Conservation (phyloP, 345 rosid genomes). For the Dipteronia dyeriana region DNA sequence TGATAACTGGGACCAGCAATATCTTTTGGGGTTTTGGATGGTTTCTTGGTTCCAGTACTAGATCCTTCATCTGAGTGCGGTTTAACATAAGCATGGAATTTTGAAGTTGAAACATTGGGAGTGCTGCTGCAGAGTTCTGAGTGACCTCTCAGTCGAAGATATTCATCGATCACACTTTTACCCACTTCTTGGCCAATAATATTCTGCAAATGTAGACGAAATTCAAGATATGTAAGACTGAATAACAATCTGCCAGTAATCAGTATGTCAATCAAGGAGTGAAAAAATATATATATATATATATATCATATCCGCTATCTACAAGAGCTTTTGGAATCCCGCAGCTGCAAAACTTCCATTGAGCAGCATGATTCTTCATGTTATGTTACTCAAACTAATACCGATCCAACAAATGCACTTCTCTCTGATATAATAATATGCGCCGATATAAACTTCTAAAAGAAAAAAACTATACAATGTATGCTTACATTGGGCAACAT, state of each 20-base stretch:
- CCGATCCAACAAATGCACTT: background rate
- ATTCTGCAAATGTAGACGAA: slow-evolving; percentile 50
- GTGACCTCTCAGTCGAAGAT: slow-evolving; percentile 70
- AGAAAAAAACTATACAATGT: background rate
- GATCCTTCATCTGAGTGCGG: slow-evolving; percentile 55
- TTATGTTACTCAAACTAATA: background rate
- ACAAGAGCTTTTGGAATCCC: background rate
- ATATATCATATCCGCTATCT: background rate
- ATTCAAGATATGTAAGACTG: slow-evolving; percentile 2
- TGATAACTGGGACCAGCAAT: slow-evolving; percentile 34
- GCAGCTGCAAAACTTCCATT: background rate
- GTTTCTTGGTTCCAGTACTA: slow-evolving; percentile 51
- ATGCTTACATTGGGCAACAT: background rate
- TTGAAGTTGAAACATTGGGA: slow-evolving; percentile 44
- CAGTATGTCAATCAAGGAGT: background rate
- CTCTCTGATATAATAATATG: background rate
- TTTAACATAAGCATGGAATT: slow-evolving; percentile 73
- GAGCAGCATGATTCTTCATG: background rate
- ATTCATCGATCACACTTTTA: slow-evolving; percentile 67
- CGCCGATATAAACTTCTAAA: slow-evolving; percentile 1
- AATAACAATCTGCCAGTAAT: background rate
- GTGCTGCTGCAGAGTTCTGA: slow-evolving; percentile 37
- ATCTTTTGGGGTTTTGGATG: slow-evolving; percentile 49
- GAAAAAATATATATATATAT: too few species aligned
- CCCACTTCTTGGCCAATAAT: slow-evolving; percentile 79